Evolutionary conservation across 176 grass and related monocot species (phyloP).

Genomic region (Phyllostachys edulis): DNA sequence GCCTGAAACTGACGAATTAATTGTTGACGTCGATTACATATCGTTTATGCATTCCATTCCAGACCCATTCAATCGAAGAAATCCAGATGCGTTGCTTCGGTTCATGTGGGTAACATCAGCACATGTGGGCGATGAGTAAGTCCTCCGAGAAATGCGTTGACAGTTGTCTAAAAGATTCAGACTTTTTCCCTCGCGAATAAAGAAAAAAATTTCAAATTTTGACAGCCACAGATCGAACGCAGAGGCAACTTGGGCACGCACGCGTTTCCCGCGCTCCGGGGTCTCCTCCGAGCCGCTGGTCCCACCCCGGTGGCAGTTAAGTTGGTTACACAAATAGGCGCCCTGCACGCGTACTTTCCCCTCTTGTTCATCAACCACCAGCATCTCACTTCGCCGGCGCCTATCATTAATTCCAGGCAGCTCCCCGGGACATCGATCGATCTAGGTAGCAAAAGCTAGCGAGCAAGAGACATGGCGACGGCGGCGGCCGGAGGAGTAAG

Average conservation of each 20-base stretch:
- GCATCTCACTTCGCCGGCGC: not conserved
- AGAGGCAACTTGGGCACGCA: too few species aligned
- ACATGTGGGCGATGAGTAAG: too few species aligned
- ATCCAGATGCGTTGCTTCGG: too few species aligned
- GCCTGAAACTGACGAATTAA: too few species aligned
- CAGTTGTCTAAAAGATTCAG: not conserved
- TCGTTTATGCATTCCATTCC: too few species aligned
- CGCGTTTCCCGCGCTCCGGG: slow-evolving; percentile 28
- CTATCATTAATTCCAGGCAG: not conserved
- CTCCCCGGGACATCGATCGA: too few species aligned
- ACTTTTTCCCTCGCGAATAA: not conserved
- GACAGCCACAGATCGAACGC: not conserved
- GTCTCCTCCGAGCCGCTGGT: not conserved
- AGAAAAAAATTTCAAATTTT: not conserved
- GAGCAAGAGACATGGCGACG: slow-evolving; percentile 19
- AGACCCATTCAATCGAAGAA: too few species aligned
- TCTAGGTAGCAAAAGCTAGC: not conserved
- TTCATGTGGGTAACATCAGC: too few species aligned
- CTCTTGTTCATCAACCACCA: not conserved
- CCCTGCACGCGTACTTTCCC: not conserved
- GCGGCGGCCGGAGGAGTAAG: not conserved
- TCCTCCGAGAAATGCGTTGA: too few species aligned
- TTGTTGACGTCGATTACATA: too few species aligned
- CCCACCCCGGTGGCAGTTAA: not conserved
- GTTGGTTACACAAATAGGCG: not conserved